Conservation (phyloP, 768 basidiomycete genomes). For the Boletellus ananas region DNA sequence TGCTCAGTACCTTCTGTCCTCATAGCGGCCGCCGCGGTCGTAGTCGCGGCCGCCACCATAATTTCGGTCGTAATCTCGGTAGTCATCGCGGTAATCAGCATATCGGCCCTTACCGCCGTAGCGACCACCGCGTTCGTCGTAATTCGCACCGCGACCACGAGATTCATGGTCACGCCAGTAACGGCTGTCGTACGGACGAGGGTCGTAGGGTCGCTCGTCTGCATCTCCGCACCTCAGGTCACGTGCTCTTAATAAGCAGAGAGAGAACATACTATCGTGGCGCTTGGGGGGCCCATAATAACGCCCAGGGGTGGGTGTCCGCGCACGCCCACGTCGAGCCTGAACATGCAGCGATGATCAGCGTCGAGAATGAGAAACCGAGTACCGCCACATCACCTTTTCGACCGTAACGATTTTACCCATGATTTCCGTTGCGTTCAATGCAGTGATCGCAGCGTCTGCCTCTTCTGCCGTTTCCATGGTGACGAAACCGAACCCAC, state of each 20-base stretch:
- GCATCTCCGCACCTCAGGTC: constrained; percentile 6
- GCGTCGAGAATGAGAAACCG: not conserved
- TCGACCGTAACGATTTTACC: constrained; percentile 89
- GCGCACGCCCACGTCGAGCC: constrained; percentile 87
- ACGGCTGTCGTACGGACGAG: constrained; percentile 86
- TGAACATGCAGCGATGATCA: constrained; percentile 26
- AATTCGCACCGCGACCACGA: constrained; percentile 48
- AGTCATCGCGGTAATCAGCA: constrained; percentile 14
- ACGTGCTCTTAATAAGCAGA: not conserved
- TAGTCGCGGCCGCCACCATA: constrained; percentile 33
- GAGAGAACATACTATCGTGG: constrained; percentile 48
- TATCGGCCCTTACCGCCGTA: constrained; percentile 32
- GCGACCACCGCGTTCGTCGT: constrained; percentile 41
- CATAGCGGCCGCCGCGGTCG: constrained; percentile 40
- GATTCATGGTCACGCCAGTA: constrained; percentile 67
- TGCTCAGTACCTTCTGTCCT: constrained; percentile 41
- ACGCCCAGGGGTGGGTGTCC: constrained; percentile 89
- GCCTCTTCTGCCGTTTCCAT: constrained; percentile 86
- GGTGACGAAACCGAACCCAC: constrained; percentile 87
- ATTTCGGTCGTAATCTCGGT: constrained; percentile 35
- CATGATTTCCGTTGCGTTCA: constrained; percentile 81
- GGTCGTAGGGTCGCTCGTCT: constrained; percentile 89
- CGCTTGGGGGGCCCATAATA: constrained; percentile 95
- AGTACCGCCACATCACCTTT: constrained; percentile 48
- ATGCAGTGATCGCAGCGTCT: constrained; percentile 80